Evolutionary conservation across 345 rosid species (phyloP).

Genomic region (Jatropha curcas): DNA sequence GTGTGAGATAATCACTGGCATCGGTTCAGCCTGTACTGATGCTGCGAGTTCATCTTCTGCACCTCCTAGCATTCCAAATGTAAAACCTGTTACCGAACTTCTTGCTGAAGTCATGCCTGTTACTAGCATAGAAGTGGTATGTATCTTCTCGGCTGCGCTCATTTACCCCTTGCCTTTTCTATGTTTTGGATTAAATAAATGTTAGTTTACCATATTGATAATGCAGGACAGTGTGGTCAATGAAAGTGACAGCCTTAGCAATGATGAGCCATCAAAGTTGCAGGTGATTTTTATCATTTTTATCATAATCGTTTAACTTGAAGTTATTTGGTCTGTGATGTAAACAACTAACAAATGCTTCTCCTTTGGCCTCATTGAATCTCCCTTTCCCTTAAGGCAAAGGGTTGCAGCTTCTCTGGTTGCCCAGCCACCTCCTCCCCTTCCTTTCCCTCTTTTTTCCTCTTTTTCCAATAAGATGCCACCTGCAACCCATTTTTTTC

Average conservation of each 20-base stretch:
- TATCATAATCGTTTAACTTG: slow-evolving; percentile 4
- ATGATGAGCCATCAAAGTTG: slow-evolving; percentile 39
- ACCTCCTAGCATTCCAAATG: slow-evolving; percentile 51
- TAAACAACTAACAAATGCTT: background rate
- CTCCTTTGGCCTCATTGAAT: background rate
- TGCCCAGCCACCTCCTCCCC: no score
- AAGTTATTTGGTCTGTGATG: slow-evolving; percentile 1
- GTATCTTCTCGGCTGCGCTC: slow-evolving; percentile 18
- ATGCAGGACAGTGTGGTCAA: slow-evolving; percentile 44
- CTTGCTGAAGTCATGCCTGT: slow-evolving; percentile 59
- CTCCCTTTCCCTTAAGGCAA: background rate
- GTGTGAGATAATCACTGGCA: slow-evolving; percentile 77
- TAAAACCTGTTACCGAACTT: slow-evolving; percentile 65
- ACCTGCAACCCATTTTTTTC: no score
- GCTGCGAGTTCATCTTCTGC: slow-evolving; percentile 87
- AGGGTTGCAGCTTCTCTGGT: background rate
- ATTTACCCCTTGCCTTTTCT: slow-evolving; percentile 9
- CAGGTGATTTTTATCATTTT: slow-evolving; percentile 44
- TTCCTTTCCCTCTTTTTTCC: no score
- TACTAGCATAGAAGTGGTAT: slow-evolving; percentile 34
- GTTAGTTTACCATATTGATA: slow-evolving; percentile 15
- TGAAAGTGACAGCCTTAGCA: slow-evolving; percentile 32
- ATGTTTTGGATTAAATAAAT: slow-evolving; percentile 3
- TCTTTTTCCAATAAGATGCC: no score
- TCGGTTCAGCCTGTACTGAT: slow-evolving; percentile 59